Evolutionary conservation across 1,139 yeast species (phyloP).

Genomic region (Yamadazyma aaseri): DNA sequence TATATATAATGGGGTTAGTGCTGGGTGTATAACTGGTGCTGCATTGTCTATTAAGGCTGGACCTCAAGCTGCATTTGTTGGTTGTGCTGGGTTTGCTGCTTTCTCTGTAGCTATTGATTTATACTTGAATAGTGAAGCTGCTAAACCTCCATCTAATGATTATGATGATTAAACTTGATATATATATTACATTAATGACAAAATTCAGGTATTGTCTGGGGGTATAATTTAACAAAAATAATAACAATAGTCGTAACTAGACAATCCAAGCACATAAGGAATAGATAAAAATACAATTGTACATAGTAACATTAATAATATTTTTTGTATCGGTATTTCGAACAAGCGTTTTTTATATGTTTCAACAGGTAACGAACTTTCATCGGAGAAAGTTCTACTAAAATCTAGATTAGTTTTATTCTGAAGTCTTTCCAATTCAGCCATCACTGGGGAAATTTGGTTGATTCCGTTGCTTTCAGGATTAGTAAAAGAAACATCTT

Average conservation of each 20-base stretch:
- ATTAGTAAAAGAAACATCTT: too few species aligned
- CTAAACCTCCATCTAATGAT: conserved; percentile 84
- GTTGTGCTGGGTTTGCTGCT: conserved; percentile 98
- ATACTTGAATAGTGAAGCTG: conserved; percentile 83
- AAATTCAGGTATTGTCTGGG: not conserved
- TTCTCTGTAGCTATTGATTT: conserved; percentile 91
- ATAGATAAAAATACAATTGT: conserved; percentile 16
- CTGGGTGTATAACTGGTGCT: conserved; percentile 93
- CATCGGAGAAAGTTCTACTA: too few species aligned
- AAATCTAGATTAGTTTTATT: conserved; percentile 6
- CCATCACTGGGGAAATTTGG: conserved; percentile 10
- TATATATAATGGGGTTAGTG: conserved; percentile 84
- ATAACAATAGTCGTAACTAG: conserved; percentile 38
- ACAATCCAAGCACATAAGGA: conserved; percentile 28
- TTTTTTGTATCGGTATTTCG: too few species aligned
- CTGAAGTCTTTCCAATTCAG: conserved; percentile 13
- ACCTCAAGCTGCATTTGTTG: conserved; percentile 86
- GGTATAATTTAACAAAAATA: conserved; percentile 27
- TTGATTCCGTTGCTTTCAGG: too few species aligned
- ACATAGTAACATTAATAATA: conserved; percentile 14
- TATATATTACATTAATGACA: conserved; percentile 9
- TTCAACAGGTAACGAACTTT: too few species aligned
- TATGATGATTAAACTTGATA: conserved; percentile 62
- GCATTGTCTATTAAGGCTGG: conserved; percentile 92
- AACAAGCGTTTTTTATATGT: too few species aligned